Evolutionary conservation across 352 stramenopile genomes (phyloP), one percentile per base, ranked within the genome.

Genomic region (Blastocystis hominis): DNA sequence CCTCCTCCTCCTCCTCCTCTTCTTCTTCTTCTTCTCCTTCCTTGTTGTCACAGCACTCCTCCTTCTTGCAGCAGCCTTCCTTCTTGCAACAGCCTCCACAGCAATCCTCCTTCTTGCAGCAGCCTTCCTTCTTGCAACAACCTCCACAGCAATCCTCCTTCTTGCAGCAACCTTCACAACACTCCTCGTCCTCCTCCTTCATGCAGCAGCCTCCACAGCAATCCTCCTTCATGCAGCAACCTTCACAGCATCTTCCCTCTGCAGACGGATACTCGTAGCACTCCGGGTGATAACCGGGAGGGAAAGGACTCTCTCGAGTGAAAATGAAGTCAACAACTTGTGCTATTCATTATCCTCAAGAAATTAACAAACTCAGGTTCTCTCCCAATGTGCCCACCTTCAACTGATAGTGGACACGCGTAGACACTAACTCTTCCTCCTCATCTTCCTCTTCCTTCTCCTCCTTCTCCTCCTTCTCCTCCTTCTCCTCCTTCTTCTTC

Each of bases 281-380:
- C 20, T 72, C 62, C 7, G 15, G 20, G 38, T 46, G n/a, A 64
- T 30, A 63, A 20, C 55, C 72, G 46, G 44, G 47, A 66, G 47
- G 47, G 36, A 47, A 66, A 1, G 55, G 36, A 30, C 72, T 61
- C 13, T 63, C 24, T 4, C 55, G 72, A 64, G 56, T 54, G 36
- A 84, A 84, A 53, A 68, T 53, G 20, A 84, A 84, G 6, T 84
- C 72, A 50, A 84, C 46, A 42, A 68, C 42, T n/a, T 53, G 30
- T 20, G 46, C 72, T 84, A 69, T 17, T 7, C 9, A 34, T 84
- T 30, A 84, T 7, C 9, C 53, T 34, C 3, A 20, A 55, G n/a
- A 34, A 24, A 55, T 15, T 15, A 40, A n/a, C 5, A 1, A 13
- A 84, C 72, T 47, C 24, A 84, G 44, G 2, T 44, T 36, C 40